These are phyloP conservation scores for Claviceps pusilla DNA, from an alignment of 2,329 filamentous ascomycete genomes.

Conservation along the genomic window DNA sequence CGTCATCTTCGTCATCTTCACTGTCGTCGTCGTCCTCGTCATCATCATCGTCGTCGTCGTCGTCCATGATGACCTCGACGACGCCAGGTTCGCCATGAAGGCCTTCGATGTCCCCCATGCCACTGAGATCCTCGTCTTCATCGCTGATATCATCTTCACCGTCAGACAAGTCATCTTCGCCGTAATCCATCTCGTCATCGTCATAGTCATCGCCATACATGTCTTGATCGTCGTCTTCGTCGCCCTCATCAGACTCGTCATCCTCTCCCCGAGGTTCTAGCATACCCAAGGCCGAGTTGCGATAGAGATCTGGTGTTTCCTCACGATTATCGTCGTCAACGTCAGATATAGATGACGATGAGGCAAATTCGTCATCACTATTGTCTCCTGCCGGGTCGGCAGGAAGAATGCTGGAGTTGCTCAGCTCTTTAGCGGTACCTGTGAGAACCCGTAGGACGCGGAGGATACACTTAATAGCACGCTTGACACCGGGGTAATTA, in stretches of 20 bases:
- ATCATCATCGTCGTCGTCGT: conserved; percentile 47
- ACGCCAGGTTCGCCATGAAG: conserved; percentile 46
- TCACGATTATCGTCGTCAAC: conserved; percentile 64
- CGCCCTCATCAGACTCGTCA: conserved; percentile 64
- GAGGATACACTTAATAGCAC: conserved; percentile 91
- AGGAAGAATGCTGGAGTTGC: conserved; percentile 63
- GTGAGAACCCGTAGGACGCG: conserved; percentile 78
- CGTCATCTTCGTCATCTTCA: conserved; percentile 37
- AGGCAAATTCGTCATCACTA: conserved; percentile 77
- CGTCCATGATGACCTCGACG: conserved; percentile 66
- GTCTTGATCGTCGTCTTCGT: conserved; percentile 64
- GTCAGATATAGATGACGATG: conserved; percentile 78
- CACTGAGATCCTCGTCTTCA: conserved; percentile 68
- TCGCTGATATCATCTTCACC: conserved; percentile 82
- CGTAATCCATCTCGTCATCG: conserved; percentile 85
- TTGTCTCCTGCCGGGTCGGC: conserved; percentile 46
- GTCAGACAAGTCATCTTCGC: conserved; percentile 65
- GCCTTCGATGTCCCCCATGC: conserved; percentile 75
- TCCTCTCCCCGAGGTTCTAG: conserved; percentile 71
- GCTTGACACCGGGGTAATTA: conserved; percentile 83
- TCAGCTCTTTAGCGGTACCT: conserved; percentile 72
- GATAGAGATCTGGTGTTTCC: conserved; percentile 92
- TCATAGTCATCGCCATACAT: conserved; percentile 89
- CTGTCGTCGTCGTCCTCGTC: conserved; percentile 45
- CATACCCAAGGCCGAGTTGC: conserved; percentile 91